phyloP scores from a whole-genome alignment of 768 basidiomycete species.

The Pulveroboletus sp. region DNA sequence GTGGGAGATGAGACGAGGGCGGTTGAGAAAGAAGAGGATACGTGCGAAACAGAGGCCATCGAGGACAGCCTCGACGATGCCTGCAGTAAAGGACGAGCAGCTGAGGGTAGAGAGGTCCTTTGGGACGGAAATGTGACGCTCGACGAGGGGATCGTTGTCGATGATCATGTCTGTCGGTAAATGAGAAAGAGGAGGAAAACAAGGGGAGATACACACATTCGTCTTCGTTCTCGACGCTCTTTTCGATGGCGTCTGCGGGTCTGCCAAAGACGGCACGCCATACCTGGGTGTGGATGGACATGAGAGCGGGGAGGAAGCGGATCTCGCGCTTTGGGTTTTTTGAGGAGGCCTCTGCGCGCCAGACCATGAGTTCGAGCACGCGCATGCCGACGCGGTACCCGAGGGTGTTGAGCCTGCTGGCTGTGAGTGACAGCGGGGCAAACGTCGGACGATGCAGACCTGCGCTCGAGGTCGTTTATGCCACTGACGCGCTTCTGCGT shows the following conservation, averaged over 20 bases:
- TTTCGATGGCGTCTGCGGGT: conserved; percentile 92
- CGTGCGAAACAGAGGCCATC: conserved; percentile 92
- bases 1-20: conserved; percentile 13
- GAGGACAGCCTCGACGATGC: conserved; percentile 94
- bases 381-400: conserved; percentile 91
- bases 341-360: conserved; percentile 72
- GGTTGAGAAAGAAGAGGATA: conserved; percentile 16
- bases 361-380: conserved; percentile 82
- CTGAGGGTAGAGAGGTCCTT: conserved; percentile 91
- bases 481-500: conserved; percentile 94
- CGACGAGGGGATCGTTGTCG: conserved; percentile 92
- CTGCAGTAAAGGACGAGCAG: conserved; percentile 97
- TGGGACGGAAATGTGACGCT: conserved; percentile 90
- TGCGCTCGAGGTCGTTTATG: conserved; percentile 91
- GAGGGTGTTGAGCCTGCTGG: conserved; percentile 76
- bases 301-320: conserved; percentile 85
- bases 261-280: conserved; percentile 94
- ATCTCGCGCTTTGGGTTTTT: conserved; percentile 94
- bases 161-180: conserved; percentile 85
- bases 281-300: conserved; percentile 93
- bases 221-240: conserved; percentile 93
- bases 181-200: conserved; percentile 2
- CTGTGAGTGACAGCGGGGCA: not conserved
- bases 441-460: conserved; percentile 46
- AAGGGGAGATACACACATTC: conserved; percentile 62